Conservation (phyloP, 2,329 filamentous ascomycete genomes). For the Coleophoma cylindrospora region DNA sequence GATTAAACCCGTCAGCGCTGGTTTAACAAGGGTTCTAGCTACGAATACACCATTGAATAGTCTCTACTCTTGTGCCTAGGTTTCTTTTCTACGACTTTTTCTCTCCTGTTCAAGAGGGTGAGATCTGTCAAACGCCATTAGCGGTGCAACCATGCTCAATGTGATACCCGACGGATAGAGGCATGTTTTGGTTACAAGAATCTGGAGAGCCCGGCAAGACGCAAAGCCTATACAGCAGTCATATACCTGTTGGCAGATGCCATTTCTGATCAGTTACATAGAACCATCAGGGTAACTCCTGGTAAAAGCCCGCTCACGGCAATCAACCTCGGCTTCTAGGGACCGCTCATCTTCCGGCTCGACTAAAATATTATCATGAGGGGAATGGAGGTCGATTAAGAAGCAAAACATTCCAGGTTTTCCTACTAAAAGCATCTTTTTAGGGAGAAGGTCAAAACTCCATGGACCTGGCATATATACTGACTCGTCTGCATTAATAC, state of each 20-base stretch:
- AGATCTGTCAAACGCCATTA: conserved; percentile 6
- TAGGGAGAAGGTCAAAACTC: conserved; percentile 2
- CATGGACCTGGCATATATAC: conserved; percentile 4
- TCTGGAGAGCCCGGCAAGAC: background rate
- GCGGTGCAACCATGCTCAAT: conserved; percentile 4
- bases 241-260: background rate
- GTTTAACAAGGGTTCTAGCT: conserved; percentile 41
- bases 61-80: conserved; percentile 52
- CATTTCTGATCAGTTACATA: conserved; percentile 1
- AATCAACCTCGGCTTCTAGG: background rate
- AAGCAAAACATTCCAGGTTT: conserved; percentile 1
- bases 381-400: conserved; percentile 1
- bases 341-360: conserved; percentile 1
- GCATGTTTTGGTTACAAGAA: background rate
- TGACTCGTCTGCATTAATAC: conserved; percentile 4
- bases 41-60: conserved; percentile 48
- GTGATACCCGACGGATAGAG: background rate
- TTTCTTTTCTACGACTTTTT: conserved; percentile 16
- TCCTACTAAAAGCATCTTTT: conserved; percentile 3
- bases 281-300: conserved; percentile 1
- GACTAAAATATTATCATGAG: background rate
- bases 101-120: conserved; percentile 2
- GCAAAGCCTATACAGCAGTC: too few species aligned
- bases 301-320: conserved; percentile 1
- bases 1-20: conserved; percentile 44